Evolutionary conservation across 108 stramenopile genomes (phyloP).

Genomic region (Fistulifera pelliculosa): DNA sequence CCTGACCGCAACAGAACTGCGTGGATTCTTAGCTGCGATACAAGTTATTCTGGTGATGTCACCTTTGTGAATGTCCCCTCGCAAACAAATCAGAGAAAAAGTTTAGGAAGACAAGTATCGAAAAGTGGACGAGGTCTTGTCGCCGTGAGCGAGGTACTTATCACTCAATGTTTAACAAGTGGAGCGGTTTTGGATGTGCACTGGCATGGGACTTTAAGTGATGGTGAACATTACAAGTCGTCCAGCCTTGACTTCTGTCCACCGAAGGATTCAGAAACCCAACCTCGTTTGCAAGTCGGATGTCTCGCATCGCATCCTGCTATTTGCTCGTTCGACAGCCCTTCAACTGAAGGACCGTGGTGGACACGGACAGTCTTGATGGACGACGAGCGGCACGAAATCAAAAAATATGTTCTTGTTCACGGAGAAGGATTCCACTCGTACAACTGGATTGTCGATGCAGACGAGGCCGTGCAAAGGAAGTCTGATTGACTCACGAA

Average conservation of each 20-base stretch:
- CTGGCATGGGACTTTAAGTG: slow-evolving; percentile 56
- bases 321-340: background rate
- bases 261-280: no score
- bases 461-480: no score
- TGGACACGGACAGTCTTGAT: slow-evolving; percentile 31
- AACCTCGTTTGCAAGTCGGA: background rate
- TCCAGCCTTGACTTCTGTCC: background rate
- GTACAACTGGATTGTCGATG: slow-evolving; percentile 17
- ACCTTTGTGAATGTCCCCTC: slow-evolving; percentile 19
- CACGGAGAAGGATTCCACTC: slow-evolving; percentile 40
- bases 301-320: background rate
- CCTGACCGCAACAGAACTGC: slow-evolving; percentile 7
- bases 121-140: slow-evolving; percentile 32
- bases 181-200: slow-evolving; percentile 18
- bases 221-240: slow-evolving; percentile 51
- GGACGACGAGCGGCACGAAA: slow-evolving; percentile 1
- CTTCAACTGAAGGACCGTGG: slow-evolving; percentile 16
- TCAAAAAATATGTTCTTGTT: slow-evolving; percentile 17
- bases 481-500: no score
- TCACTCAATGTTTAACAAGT: slow-evolving; percentile 23
- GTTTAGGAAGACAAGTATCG: slow-evolving; percentile 34
- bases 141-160: slow-evolving; percentile 51
- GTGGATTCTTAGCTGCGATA: slow-evolving; percentile 63
- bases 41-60: slow-evolving; percentile 73
- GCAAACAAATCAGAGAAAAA: slow-evolving; percentile 6